Percentiles rank a stretch among this genome's conserved stretches.
phyloP scores from a whole-genome alignment of 208 protist genomes.

The Trypanosoma theileri region DNA sequence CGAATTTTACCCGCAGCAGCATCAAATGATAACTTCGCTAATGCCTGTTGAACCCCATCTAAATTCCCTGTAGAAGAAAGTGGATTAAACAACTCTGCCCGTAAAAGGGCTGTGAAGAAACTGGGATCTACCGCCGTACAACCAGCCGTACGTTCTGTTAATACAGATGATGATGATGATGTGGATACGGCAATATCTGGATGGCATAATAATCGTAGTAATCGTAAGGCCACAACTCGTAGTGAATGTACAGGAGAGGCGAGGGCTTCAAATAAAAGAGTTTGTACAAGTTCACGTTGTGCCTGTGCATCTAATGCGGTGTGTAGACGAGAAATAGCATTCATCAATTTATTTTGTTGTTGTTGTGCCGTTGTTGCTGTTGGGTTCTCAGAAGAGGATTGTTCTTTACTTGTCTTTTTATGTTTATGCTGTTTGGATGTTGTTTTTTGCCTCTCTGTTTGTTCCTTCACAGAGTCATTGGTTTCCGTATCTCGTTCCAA shows the following conservation, averaged over 20 bases:
- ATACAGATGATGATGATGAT: no score
- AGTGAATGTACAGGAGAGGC: constrained; percentile 58
- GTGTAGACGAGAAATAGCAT: constrained; percentile 39
- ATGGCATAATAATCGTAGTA: constrained; percentile 67
- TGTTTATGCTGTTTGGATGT: not conserved
- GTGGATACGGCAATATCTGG: constrained; percentile 11
- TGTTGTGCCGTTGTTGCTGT: not conserved
- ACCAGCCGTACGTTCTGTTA: constrained; percentile 26
- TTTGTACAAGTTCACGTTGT: constrained; percentile 52
- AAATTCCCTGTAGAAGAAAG: constrained; percentile 65
- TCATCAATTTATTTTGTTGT: constrained; percentile 1
- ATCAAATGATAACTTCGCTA: constrained; percentile 62
- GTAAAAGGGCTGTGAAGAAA: constrained; percentile 44
- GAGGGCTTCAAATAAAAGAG: constrained; percentile 73
- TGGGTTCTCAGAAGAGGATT: not conserved
- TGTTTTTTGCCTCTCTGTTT: not conserved
- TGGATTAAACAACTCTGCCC: constrained; percentile 69
- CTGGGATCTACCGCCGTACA: constrained; percentile 29
- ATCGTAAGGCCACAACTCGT: constrained; percentile 63
- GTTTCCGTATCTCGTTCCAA: constrained; percentile 8
- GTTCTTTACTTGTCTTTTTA: not conserved
- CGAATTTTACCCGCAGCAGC: constrained; percentile 51
- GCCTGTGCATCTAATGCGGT: constrained; percentile 32
- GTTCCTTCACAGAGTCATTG: not conserved
- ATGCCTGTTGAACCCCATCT: constrained; percentile 61